Evolutionary conservation across 1,284 basidiomycete genomes (phyloP).

Genomic region (Neolentinus lepideus): DNA sequence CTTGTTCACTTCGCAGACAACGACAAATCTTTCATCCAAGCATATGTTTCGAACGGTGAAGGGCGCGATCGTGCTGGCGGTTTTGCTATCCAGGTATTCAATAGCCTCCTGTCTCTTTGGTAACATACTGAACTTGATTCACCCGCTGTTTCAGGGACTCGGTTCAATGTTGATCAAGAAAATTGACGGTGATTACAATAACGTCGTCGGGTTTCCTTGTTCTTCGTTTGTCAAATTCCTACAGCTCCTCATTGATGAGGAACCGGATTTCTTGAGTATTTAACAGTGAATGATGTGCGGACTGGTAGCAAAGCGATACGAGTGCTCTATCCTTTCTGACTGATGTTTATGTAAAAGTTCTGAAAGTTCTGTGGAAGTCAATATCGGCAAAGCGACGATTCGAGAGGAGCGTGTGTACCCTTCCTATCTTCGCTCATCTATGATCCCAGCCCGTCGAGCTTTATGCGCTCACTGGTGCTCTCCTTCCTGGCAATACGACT

Average conservation of each 20-base stretch:
- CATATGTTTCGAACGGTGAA: constrained; percentile 87
- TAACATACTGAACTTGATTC: background rate
- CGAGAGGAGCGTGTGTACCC: no score
- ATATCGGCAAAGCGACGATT: no score
- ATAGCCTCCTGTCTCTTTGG: background rate
- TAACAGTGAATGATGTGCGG: no score
- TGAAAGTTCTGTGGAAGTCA: no score
- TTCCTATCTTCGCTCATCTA: no score
- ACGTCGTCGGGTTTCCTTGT: constrained; percentile 88
- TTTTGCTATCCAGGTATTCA: constrained; percentile 78
- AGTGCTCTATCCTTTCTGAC: no score
- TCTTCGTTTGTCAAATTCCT: constrained; percentile 71
- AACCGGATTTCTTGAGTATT: constrained; percentile 68
- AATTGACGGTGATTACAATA: constrained; percentile 89
- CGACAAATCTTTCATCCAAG: constrained; percentile 57
- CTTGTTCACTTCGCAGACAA: constrained; percentile 79
- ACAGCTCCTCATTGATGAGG: constrained; percentile 61
- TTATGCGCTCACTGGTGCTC: no score
- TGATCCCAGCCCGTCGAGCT: no score
- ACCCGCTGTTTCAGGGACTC: constrained; percentile 46
- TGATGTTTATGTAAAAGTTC: no score
- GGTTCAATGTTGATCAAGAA: constrained; percentile 78
- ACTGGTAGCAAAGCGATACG: no score
- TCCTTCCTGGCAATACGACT: no score
- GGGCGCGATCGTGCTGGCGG: constrained; percentile 91